phyloP scores from a whole-genome alignment of 176 grass and related monocot species.

The Zea mays region Zm-B73-REFERENCE-NAM-5.0 NC_050098.1:217793001-217793500 shows the following conservation, averaged over 20 bases:
- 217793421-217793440: background rate
- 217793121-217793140: too few species aligned
- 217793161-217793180: constrained; percentile 13
- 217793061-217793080: too few species aligned
- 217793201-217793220: background rate
- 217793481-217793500: constrained; percentile 2
- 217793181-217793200: background rate
- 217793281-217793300: background rate
- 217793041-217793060: too few species aligned
- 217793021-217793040: too few species aligned
- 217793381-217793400: constrained; percentile 7
- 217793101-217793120: too few species aligned
- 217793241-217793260: background rate
- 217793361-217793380: background rate
- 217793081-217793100: too few species aligned
- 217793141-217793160: background rate
- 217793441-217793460: background rate
- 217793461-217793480: constrained; percentile 2
- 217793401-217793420: background rate
- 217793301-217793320: background rate
- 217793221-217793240: background rate
- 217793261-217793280: background rate
- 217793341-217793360: background rate
- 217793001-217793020: too few species aligned
- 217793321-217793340: background rate